These are phyloP conservation scores for Oryza glaberrima DNA, from an alignment of 176 grass and related monocot species.

Conservation along the genomic window DNA sequence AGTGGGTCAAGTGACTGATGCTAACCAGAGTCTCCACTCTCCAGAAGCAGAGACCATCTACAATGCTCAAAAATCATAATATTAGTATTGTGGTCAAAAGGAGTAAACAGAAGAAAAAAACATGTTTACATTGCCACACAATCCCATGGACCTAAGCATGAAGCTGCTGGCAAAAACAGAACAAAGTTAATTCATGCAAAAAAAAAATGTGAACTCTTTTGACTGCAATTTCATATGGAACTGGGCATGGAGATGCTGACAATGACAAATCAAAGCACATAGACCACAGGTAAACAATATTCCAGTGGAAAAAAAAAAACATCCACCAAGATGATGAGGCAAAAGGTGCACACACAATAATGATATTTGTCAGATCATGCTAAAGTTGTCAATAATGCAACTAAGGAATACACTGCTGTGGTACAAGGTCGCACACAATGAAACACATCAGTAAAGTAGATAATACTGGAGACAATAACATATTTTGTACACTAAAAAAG, in stretches of 20 bases:
- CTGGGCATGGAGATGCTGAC: background rate
- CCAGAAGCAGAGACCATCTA: conserved; percentile 1
- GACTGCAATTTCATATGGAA: background rate
- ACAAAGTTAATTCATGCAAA: conserved; percentile 19
- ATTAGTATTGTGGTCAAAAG: background rate
- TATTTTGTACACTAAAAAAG: conserved; percentile 35
- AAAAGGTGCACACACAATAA: conserved; percentile 34
- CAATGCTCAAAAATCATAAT: conserved; percentile 22
- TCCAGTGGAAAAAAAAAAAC: conserved; percentile 11
- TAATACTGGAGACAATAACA: conserved; percentile 15
- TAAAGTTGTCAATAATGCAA: conserved; percentile 47
- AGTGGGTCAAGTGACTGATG: conserved; percentile 1
- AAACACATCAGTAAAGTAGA: conserved; percentile 24
- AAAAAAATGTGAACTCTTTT: conserved; percentile 22
- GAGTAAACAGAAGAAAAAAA: conserved; percentile 6
- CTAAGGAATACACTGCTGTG: conserved; percentile 29
- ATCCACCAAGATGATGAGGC: conserved; percentile 14
- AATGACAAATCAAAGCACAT: conserved; percentile 19
- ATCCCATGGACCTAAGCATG: background rate
- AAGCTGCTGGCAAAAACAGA: background rate
- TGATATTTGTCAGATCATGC: conserved; percentile 30
- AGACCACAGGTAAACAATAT: conserved; percentile 1
- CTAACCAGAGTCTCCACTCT: conserved; percentile 10
- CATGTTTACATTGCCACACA: conserved; percentile 21
- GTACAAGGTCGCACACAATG: conserved; percentile 11